Base-by-base conservation (phyloP, 768 basidiomycete species). In the Boletus rufocinnamomeus region DNA sequence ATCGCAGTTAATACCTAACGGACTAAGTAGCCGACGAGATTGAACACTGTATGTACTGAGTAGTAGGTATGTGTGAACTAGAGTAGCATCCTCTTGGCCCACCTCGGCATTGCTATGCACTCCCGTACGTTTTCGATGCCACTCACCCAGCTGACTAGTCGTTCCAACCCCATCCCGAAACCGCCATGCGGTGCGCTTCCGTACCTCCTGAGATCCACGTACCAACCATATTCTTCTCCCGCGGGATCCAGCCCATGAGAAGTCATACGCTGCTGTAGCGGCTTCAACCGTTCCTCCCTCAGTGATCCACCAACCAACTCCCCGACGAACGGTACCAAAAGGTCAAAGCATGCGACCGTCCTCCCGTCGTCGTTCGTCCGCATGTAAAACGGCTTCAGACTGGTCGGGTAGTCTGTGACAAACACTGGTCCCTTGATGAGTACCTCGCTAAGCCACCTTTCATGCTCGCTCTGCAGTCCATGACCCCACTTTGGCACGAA, bases 371-470 rank as follows among this genome's bases (percentile, higher is more conserved):
- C 76, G 66, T 92, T 93, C 43, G 69, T 70, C 37, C 91, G 85
- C 97, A 98, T 98, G 76, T 99, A 99, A 77, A 98, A 98, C 9
- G 97, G 95, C 73, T 99, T 99, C 61, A 93, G 72, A 2, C 69
- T 51, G 6, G 79, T 73, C 2, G 97, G 96, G 69, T 98, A 99
- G 70, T 96, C 87, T 16, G 87, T 91, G 54, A 99, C 88, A 70
- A 98, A 98, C 2, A 95, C 82, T 2, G 97, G 96, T 0, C 89
- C 89, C 27, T 77, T 70, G 52, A 86, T 75, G 50, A 88, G 72
- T 17, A 74, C 71, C 55, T 89, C 88, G 1, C 93, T 90, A 17
- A 99, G 80, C 86, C 89, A 96, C 50, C 86, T 85, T 72, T 99
- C 97, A 69, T 98, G 95, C 69, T 98, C 97, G 69, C 90, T 91